Conservation (phyloP, 108 stramenopile species). For the Stephanodiscus triporus region DNA sequence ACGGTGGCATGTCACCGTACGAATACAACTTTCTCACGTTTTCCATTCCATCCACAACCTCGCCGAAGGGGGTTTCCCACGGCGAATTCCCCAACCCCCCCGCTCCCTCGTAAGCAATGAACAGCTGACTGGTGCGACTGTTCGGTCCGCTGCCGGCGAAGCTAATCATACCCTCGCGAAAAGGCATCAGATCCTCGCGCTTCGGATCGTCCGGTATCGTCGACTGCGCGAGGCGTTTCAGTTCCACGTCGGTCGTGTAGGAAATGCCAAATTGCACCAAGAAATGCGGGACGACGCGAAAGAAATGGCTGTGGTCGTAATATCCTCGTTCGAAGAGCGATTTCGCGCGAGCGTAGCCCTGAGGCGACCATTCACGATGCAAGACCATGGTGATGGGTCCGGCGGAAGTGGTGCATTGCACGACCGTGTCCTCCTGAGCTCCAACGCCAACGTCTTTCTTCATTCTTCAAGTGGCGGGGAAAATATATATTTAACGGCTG, state of each 20-base stretch:
- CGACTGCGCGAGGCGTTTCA: conserved; percentile 44
- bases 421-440: conserved; percentile 16
- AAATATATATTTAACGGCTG: too few species aligned
- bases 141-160: conserved; percentile 74
- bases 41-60: conserved; percentile 69
- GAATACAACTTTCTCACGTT: conserved; percentile 64
- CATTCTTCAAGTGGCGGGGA: too few species aligned
- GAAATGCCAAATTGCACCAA: conserved; percentile 91
- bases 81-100: conserved; percentile 54
- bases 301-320: conserved; percentile 85
- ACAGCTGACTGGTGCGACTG: conserved; percentile 77
- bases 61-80: conserved; percentile 89
- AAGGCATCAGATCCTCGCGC: conserved; percentile 46
- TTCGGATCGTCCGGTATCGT: conserved; percentile 69
- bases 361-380: conserved; percentile 73
- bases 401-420: conserved; percentile 40
- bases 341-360: conserved; percentile 87
- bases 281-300: conserved; percentile 81
- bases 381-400: conserved; percentile 53
- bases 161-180: conserved; percentile 71
- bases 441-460: too few species aligned
- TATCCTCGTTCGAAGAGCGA: conserved; percentile 80
- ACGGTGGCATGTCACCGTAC: conserved; percentile 86
- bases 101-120: conserved; percentile 73
- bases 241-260: conserved; percentile 55